Evolutionary conservation across 331 rosid species (phyloP).

Genomic region (Acacia pycnantha): DNA sequence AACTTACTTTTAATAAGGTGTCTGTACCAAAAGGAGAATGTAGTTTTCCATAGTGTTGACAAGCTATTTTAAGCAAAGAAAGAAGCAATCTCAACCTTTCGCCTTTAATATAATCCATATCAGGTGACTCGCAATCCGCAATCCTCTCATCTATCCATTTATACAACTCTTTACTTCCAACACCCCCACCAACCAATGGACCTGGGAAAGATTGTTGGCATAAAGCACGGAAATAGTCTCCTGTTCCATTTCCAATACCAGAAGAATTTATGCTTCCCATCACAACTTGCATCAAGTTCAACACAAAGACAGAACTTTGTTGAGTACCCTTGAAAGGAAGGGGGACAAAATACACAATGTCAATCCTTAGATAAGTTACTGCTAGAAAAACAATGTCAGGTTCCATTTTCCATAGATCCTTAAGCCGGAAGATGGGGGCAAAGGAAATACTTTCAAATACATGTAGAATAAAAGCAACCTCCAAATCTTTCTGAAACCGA

Average conservation of each 20-base stretch:
- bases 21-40: conserved; percentile 93
- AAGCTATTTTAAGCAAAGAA: conserved; percentile 87
- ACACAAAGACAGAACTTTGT: conserved; percentile 68
- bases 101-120: conserved; percentile 67
- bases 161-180: conserved; percentile 85
- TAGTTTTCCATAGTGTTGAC: conserved; percentile 91
- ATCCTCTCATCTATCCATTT: conserved; percentile 96
- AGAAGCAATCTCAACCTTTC: conserved; percentile 80
- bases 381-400: conserved; percentile 11
- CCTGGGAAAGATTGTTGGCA: conserved; percentile 91
- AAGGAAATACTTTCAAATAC: conserved; percentile 14
- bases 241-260: conserved; percentile 39
- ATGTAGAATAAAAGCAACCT: conserved; percentile 4
- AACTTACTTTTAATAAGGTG: conserved; percentile 58
- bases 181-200: conserved; percentile 92
- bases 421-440: neutral
- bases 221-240: conserved; percentile 70
- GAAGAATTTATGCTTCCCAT: conserved; percentile 43
- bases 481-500: conserved; percentile 9
- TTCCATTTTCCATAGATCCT: neutral
- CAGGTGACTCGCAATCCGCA: conserved; percentile 54
- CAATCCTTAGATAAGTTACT: conserved; percentile 27
- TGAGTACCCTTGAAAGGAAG: conserved; percentile 54
- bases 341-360: conserved; percentile 32
- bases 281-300: conserved; percentile 77